These are phyloP conservation scores for Dendrobium nobile DNA, from an alignment of 106 monocot genomes.

Conservation along the genomic window DNA sequence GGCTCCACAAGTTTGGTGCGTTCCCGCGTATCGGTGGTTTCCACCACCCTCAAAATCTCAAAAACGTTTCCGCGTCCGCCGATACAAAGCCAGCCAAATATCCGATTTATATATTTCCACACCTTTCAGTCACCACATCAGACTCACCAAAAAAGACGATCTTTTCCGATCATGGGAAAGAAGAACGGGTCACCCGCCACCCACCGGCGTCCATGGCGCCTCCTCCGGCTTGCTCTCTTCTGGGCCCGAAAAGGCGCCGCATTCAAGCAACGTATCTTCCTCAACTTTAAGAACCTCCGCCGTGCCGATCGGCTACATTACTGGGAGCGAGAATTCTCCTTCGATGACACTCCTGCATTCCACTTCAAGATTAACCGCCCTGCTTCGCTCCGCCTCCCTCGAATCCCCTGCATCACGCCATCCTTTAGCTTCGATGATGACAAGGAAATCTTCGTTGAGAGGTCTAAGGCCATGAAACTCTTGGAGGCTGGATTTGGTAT, in stretches of 20 bases:
- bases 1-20: neutral
- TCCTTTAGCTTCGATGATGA: slow-evolving; percentile 7
- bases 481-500: neutral
- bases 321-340: slow-evolving; percentile 47
- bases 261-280: slow-evolving; percentile 13
- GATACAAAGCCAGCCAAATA: neutral
- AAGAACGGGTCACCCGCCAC: neutral
- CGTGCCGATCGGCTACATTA: neutral
- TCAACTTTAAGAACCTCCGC: slow-evolving; percentile 13
- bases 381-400: slow-evolving; percentile 21
- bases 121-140: neutral
- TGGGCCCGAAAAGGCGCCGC: slow-evolving; percentile 35
- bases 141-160: neutral
- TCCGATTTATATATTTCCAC: neutral
- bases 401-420: slow-evolving; percentile 42
- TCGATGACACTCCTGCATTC: slow-evolving; percentile 62
- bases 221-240: slow-evolving; percentile 30
- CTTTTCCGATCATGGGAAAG: neutral
- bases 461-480: neutral
- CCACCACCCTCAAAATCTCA: neutral
- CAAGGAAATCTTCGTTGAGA: slow-evolving; percentile 7
- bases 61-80: neutral
- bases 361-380: slow-evolving; percentile 27
- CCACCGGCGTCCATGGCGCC: slow-evolving; percentile 17
- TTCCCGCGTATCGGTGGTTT: neutral